These are phyloP conservation scores for Anthracocystis panici-leucophaei DNA, from an alignment of 1,284 basidiomycete species.

Conservation along the genomic window DNA sequence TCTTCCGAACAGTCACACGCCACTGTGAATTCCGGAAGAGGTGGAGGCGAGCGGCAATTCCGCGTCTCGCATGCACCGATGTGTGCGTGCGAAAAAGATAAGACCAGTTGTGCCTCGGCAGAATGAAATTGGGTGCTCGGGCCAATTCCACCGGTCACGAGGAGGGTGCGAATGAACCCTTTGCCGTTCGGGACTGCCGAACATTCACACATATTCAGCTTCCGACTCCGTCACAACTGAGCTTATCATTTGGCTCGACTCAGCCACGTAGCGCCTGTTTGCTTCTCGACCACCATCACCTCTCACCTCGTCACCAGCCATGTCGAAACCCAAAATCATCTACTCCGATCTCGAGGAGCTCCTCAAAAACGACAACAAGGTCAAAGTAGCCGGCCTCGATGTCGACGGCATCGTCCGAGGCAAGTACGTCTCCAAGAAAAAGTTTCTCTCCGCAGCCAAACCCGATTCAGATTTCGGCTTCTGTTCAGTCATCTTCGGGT, in stretches of 20 bases:
- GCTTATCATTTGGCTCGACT: neutral
- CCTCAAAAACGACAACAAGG: conserved; percentile 79
- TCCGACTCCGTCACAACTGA: neutral
- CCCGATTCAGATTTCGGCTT: conserved; percentile 74
- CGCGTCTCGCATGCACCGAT: no score
- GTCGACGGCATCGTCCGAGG: conserved; percentile 89
- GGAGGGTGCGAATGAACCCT: neutral
- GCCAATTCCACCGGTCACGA: conserved; percentile 11
- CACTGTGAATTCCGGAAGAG: neutral
- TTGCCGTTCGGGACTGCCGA: neutral
- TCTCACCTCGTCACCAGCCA: neutral
- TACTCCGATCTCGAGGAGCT: conserved; percentile 54
- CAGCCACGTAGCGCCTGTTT: neutral
- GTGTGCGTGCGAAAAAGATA: conserved; percentile 2
- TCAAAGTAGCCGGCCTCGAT: conserved; percentile 79
- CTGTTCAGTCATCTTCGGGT: conserved; percentile 60
- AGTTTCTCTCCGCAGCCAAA: conserved; percentile 87
- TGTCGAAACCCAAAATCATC: conserved; percentile 33
- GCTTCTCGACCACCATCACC: conserved; percentile 4
- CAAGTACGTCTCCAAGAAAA: conserved; percentile 93
- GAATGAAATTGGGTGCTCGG: conserved; percentile 8
- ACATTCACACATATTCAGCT: neutral
- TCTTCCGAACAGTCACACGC: neutral
- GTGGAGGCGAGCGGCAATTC: neutral
- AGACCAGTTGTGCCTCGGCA: conserved; percentile 30